phyloP scores from a whole-genome alignment of 164 flowering plant species.

The Litsea cubeba region DNA sequence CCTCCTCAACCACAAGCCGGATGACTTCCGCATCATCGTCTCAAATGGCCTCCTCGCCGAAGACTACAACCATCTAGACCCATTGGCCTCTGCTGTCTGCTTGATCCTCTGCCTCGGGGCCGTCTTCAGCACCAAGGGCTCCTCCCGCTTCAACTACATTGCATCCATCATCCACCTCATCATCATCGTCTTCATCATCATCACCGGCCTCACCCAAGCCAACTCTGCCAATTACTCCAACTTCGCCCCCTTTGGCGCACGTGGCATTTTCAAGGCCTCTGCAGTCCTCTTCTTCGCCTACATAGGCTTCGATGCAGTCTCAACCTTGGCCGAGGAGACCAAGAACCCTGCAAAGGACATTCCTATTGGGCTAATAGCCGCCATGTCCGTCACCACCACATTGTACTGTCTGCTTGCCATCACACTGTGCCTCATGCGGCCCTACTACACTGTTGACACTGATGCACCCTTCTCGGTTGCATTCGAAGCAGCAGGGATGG shows the following conservation, averaged over 20 bases:
- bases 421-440: conserved; percentile 48
- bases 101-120: conserved; percentile 34
- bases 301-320: conserved; percentile 53
- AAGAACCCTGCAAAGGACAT: conserved; percentile 54
- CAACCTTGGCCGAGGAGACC: conserved; percentile 60
- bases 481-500: conserved; percentile 43
- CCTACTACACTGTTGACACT: conserved; percentile 22
- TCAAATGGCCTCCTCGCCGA: conserved; percentile 13
- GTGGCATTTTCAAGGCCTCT: conserved; percentile 42
- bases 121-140: conserved; percentile 47
- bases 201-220: conserved; percentile 46
- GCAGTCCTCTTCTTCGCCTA: conserved; percentile 59
- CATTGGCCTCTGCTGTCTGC: conserved; percentile 42
- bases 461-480: conserved; percentile 63
- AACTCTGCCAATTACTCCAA: conserved; percentile 27
- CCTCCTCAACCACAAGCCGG: conserved; percentile 33
- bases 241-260: conserved; percentile 41
- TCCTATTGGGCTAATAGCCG: conserved; percentile 51
- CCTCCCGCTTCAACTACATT: conserved; percentile 49
- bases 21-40: conserved; percentile 21
- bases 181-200: conserved; percentile 47
- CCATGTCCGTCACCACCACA: conserved; percentile 32
- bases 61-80: conserved; percentile 47
- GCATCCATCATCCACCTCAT: conserved; percentile 43
- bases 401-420: conserved; percentile 36